phyloP scores from a whole-genome alignment of 495 filamentous ascomycete genomes.

The Trichodelitschia bisporula region DNA sequence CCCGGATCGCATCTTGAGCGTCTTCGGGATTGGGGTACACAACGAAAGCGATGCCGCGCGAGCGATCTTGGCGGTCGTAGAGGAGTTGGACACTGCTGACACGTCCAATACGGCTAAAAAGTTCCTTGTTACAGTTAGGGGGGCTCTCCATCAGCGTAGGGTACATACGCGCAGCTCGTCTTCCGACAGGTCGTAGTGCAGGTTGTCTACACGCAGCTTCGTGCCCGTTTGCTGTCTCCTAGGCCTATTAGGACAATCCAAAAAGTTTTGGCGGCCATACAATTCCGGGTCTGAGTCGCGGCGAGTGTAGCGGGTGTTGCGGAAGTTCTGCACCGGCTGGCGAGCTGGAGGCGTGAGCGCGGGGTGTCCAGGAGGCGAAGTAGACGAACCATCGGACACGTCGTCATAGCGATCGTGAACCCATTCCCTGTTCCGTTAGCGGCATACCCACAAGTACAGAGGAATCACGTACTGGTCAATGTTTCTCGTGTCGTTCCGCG shows the following conservation, averaged over 20 bases:
- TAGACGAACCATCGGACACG: conserved; percentile 21
- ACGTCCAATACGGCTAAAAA: conserved; percentile 58
- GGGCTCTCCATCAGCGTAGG: not conserved
- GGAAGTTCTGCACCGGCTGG: conserved; percentile 19
- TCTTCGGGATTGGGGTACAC: conserved; percentile 46
- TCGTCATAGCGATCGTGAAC: conserved; percentile 75
- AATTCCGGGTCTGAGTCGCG: conserved; percentile 5
- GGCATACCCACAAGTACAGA: conserved; percentile 14
- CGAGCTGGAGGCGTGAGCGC: conserved; percentile 5
- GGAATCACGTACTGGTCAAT: conserved; percentile 28
- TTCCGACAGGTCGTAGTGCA: conserved; percentile 83
- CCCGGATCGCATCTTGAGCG: conserved; percentile 46
- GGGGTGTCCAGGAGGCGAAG: not conserved
- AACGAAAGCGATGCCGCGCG: conserved; percentile 64
- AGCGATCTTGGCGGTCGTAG: conserved; percentile 82
- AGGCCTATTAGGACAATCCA: conserved; percentile 6
- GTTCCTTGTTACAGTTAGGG: conserved; percentile 27
- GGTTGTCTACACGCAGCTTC: conserved; percentile 68
- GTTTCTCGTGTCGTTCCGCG: conserved; percentile 23
- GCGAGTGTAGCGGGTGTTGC: conserved; percentile 7
- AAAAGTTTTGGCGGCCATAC: conserved; percentile 4
- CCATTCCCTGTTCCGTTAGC: conserved; percentile 40
- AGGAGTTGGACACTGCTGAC: conserved; percentile 43
- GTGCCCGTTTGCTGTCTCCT: conserved; percentile 27
- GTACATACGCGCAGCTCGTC: conserved; percentile 43